These are phyloP conservation scores for Solanum clarkiae DNA, from an alignment of 257 asterid species.

Conservation along the genomic window DNA sequence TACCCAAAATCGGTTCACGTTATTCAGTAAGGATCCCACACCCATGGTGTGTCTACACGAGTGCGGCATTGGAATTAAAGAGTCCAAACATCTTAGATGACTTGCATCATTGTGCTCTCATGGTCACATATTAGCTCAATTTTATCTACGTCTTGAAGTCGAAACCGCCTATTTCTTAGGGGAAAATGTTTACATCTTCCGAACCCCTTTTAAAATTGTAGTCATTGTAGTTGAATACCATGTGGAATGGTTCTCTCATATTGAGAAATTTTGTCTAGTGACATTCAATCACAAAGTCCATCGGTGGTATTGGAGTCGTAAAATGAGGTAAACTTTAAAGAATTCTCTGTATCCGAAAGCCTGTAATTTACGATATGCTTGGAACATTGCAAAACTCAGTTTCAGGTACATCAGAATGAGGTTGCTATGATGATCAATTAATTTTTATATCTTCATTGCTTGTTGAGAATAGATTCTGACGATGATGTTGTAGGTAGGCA, in stretches of 20 bases:
- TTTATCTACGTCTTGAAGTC: not conserved
- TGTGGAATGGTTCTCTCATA: not conserved
- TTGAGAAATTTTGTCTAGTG: not conserved
- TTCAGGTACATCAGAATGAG: not conserved
- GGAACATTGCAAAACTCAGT: not conserved
- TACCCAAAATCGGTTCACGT: too few species aligned
- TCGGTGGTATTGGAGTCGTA: not conserved
- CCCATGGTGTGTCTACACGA: too few species aligned
- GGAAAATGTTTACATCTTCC: not conserved
- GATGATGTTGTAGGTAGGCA: slow-evolving; percentile 51
- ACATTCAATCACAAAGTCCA: not conserved
- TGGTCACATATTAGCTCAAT: not conserved
- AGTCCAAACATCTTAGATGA: too few species aligned
- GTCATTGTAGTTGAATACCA: not conserved
- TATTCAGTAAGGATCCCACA: too few species aligned
- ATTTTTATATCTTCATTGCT: not conserved
- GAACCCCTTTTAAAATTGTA: not conserved
- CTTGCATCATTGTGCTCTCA: not conserved
- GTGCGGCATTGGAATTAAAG: too few species aligned
- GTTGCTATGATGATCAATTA: not conserved
- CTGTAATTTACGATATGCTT: not conserved
- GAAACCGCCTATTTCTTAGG: not conserved
- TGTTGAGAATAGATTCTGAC: slow-evolving; percentile 5
- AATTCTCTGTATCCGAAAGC: not conserved
- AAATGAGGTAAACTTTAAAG: not conserved